Evolutionary conservation across 2,329 filamentous ascomycete species (phyloP), one percentile per base, ranked within the genome.

Genomic region (Fusarium marasasianum): DNA sequence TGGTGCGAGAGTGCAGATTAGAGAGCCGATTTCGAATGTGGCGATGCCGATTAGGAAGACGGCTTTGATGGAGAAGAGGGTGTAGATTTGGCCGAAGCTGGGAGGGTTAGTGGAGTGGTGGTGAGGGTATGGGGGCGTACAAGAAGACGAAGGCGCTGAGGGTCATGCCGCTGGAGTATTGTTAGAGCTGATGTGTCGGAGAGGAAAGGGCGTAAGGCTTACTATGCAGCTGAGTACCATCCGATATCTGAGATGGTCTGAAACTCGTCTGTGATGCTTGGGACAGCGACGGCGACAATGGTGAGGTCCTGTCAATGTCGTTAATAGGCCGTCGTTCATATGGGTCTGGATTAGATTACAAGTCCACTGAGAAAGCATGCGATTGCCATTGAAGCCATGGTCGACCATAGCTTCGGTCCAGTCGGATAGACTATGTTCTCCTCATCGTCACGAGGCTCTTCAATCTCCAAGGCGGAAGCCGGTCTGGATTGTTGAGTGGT

Each of bases 1-100:
- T 0, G 82, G 80, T 5, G 82, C 82, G 1, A 81, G 64, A 0
- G 80, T 83, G 33, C 81, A 83, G 14, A 84, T 71, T 12, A 83
- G 62, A 22, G 79, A 80, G 2, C 83, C 83, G 5, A 74, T 54
- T 18, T 81, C 80, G 37, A 82, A 82, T 11, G 81, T 62, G 10
- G 72, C 70, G 17, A 82, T 73, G 2, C 78, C 77, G 14, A 69
- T 57, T 4, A 81, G 65, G 47, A 79, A 82, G 17, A 80, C 59
- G 8, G 43, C 64, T 57, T 82, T 82, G 35, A 79, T 71, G 11
- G 76, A 72, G 65, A 81, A 81, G 12, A 80, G 61, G 1, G 69
- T 77, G 47, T 82, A 82, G 1, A 82, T 69, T 38, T 80, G 79
- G 0, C 80, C 81, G 45, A 79, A 80, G 7, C 80, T 73, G 8